phyloP scores from a whole-genome alignment of 148 eudicot genomes.

The Nyssa sinensis region DNA sequence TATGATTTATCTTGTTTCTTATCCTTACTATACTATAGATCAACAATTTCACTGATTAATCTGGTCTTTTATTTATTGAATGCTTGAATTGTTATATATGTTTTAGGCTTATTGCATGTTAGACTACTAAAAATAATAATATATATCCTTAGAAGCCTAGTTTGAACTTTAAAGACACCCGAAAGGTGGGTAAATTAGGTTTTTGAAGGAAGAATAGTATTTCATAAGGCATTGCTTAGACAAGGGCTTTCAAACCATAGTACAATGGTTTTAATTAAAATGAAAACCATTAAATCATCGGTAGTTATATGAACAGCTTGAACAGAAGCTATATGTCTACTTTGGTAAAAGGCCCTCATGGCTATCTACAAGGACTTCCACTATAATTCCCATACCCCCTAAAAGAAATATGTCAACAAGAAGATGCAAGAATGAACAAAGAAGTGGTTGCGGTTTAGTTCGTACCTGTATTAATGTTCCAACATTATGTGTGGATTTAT shows the following conservation, averaged over 20 bases:
- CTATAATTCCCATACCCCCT: neutral
- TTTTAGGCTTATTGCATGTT: too few species aligned
- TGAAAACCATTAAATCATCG: too few species aligned
- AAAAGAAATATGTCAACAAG: constrained; percentile 1
- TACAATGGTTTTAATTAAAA: too few species aligned
- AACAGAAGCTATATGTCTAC: neutral
- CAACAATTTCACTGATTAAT: neutral
- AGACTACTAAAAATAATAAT: too few species aligned
- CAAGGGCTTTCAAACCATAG: too few species aligned
- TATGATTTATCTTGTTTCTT: neutral
- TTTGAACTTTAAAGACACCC: neutral
- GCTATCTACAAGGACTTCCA: constrained; percentile 3
- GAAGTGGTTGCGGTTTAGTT: constrained; percentile 5
- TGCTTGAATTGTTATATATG: neutral
- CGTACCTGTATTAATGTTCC: neutral
- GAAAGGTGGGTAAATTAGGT: neutral
- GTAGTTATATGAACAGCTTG: too few species aligned
- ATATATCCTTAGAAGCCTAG: neutral
- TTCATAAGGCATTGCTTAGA: too few species aligned
- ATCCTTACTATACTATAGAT: too few species aligned
- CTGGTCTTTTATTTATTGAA: neutral
- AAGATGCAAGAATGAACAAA: constrained; percentile 14
- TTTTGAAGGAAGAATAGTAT: neutral
- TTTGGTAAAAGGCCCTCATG: neutral
- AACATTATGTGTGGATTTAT: neutral